These are phyloP conservation scores for Incumbomyces lentus DNA, from an alignment of 2,329 filamentous ascomycete species.

Conservation along the genomic window DNA sequence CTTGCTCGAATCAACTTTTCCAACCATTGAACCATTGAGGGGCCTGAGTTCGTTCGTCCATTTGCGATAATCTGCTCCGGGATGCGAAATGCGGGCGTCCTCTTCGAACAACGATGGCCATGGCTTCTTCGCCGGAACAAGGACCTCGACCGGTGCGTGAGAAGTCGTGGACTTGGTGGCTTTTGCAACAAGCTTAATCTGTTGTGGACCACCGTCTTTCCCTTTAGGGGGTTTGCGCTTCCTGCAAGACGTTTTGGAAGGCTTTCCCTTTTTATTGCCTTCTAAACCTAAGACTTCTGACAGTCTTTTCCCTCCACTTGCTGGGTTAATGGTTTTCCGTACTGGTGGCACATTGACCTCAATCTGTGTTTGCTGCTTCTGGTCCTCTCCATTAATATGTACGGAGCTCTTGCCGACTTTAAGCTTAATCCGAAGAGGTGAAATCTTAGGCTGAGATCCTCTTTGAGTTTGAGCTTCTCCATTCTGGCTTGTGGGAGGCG, in stretches of 20 bases:
- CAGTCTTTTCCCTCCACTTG: constrained; percentile 16
- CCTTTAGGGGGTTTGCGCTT: constrained; percentile 11
- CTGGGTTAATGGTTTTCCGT: constrained; percentile 16
- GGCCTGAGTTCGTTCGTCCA: neutral
- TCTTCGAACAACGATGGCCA: constrained; percentile 1
- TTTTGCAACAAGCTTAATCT: constrained; percentile 12
- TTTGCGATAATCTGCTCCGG: neutral
- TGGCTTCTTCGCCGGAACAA: constrained; percentile 10
- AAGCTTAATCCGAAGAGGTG: constrained; percentile 8
- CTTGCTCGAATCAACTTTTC: neutral
- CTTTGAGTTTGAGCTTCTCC: constrained; percentile 10
- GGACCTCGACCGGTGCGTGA: neutral
- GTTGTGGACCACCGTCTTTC: constrained; percentile 5
- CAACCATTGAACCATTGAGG: neutral
- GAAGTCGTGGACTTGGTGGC: constrained; percentile 13
- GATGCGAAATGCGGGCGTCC: neutral
- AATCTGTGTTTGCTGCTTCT: constrained; percentile 17
- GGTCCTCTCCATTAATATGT: constrained; percentile 20
- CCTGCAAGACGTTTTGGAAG: constrained; percentile 15
- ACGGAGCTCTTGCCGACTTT: constrained; percentile 3
- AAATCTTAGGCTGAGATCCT: neutral
- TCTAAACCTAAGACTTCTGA: constrained; percentile 19
- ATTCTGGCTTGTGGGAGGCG: constrained; percentile 32
- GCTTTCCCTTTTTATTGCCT: constrained; percentile 9
- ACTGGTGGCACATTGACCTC: constrained; percentile 1